A percentile compares a stretch with the other conserved stretches of the same genome.
Evolutionary conservation across 257 asterid species (phyloP).

Genomic region (Pogostemon cablin): DNA sequence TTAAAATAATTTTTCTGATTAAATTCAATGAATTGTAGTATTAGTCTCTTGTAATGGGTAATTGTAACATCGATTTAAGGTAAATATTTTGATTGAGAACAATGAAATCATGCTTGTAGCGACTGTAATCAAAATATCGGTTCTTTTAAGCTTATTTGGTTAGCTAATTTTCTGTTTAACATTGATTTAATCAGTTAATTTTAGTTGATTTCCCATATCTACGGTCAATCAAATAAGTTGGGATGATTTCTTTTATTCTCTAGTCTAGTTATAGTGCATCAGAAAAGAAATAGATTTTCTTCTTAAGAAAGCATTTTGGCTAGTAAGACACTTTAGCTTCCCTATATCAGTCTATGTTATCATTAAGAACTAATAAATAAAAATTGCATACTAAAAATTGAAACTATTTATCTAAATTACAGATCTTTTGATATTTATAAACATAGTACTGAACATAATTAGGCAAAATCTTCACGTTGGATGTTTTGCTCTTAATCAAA

Average conservation of each 20-base stretch:
- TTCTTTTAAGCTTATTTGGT: neutral
- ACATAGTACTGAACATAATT: too few relatives aligned
- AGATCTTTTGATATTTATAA: neutral
- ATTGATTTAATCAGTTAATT: neutral
- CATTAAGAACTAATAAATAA: conserved; percentile 13
- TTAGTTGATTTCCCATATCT: neutral
- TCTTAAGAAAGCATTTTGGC: neutral
- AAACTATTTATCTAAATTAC: too few relatives aligned
- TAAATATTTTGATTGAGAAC: neutral
- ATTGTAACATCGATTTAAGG: neutral
- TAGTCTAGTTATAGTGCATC: too few relatives aligned
- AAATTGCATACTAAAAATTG: too few relatives aligned
- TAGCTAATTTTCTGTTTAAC: neutral
- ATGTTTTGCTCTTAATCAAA: conserved; percentile 3
- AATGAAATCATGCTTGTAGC: neutral
- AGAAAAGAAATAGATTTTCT: too few relatives aligned
- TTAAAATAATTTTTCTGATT: conserved; percentile 7
- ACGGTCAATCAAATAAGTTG: too few relatives aligned
- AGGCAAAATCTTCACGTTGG: neutral
- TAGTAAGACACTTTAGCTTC: neutral
- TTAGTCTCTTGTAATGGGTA: neutral
- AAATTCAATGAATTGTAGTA: neutral
- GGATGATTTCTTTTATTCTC: too few relatives aligned
- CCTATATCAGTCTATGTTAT: neutral
- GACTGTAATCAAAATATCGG: neutral